These are phyloP conservation scores for Lactarius psammicola DNA, from an alignment of 768 basidiomycete genomes.

Conservation along the genomic window DNA sequence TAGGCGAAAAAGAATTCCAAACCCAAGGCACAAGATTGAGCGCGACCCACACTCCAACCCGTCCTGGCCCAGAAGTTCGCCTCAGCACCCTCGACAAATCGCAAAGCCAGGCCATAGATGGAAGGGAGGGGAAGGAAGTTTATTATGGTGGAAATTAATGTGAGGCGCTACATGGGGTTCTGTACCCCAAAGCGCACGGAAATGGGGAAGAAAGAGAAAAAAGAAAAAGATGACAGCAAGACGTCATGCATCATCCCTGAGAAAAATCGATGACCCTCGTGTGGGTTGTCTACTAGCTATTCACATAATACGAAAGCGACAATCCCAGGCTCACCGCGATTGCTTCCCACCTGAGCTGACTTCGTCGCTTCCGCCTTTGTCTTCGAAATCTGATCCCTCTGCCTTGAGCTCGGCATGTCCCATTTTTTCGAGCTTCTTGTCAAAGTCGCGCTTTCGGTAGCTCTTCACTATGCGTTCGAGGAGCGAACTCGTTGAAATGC, in stretches of 20 bases:
- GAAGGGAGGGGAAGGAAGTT: too few relatives aligned
- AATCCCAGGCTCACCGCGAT: slow-evolving; percentile 8
- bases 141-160: too few relatives aligned
- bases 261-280: not conserved
- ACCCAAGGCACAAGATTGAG: too few relatives aligned
- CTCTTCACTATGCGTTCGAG: slow-evolving; percentile 88
- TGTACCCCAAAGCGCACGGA: not conserved
- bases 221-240: not conserved
- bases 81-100: too few relatives aligned
- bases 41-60: too few relatives aligned
- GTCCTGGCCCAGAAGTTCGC: too few relatives aligned
- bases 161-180: too few relatives aligned
- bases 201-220: not conserved
- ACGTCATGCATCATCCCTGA: not conserved
- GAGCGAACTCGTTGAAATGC: slow-evolving; percentile 90
- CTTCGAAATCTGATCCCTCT: slow-evolving; percentile 45
- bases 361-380: slow-evolving; percentile 18
- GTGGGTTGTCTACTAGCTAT: slow-evolving; percentile 1
- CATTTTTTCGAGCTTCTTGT: slow-evolving; percentile 87
- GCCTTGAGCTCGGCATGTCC: slow-evolving; percentile 71
- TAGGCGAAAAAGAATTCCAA: not conserved
- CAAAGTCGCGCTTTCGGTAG: slow-evolving; percentile 83
- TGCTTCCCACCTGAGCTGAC: not conserved
- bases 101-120: too few relatives aligned
- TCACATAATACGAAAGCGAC: not conserved